These are phyloP conservation scores for Paxillus involutus DNA, from an alignment of 768 basidiomycete species.

Conservation along the genomic window DNA sequence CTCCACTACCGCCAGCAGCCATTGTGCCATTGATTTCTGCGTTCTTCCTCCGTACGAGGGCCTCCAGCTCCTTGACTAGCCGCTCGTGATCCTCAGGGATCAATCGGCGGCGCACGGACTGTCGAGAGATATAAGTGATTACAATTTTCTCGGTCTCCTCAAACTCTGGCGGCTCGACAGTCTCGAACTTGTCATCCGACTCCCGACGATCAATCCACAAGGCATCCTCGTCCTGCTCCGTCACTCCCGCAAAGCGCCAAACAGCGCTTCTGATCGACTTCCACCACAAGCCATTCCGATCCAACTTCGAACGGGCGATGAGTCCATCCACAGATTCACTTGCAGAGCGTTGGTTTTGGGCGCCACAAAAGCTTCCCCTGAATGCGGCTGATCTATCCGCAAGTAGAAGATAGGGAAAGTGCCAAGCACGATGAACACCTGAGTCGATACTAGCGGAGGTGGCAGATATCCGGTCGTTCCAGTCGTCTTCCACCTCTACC, in stretches of 20 bases:
- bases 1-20: not conserved
- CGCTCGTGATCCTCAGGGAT: slow-evolving; percentile 52
- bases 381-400: slow-evolving; percentile 78
- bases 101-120: slow-evolving; percentile 52
- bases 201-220: slow-evolving; percentile 8
- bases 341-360: slow-evolving; percentile 68
- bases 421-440: slow-evolving; percentile 51
- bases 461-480: slow-evolving; percentile 57
- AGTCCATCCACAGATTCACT: slow-evolving; percentile 64
- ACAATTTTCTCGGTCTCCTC: slow-evolving; percentile 51
- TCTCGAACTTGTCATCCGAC: not conserved
- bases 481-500: slow-evolving; percentile 69
- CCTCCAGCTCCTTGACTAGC: slow-evolving; percentile 52
- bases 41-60: slow-evolving; percentile 44
- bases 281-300: slow-evolving; percentile 64
- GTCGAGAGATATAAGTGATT: slow-evolving; percentile 74
- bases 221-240: slow-evolving; percentile 33
- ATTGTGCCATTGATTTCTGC: slow-evolving; percentile 11
- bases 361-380: slow-evolving; percentile 62
- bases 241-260: slow-evolving; percentile 64
- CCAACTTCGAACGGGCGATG: slow-evolving; percentile 34
- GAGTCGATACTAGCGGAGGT: slow-evolving; percentile 24
- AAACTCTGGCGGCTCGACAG: slow-evolving; percentile 18
- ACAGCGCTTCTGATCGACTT: slow-evolving; percentile 66
- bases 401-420: slow-evolving; percentile 68